Percentiles rank a stretch among this genome's conserved stretches.
These are phyloP conservation scores for Gentiana straminea DNA, from an alignment of 257 asterid genomes.

Conservation along the genomic window DNA sequence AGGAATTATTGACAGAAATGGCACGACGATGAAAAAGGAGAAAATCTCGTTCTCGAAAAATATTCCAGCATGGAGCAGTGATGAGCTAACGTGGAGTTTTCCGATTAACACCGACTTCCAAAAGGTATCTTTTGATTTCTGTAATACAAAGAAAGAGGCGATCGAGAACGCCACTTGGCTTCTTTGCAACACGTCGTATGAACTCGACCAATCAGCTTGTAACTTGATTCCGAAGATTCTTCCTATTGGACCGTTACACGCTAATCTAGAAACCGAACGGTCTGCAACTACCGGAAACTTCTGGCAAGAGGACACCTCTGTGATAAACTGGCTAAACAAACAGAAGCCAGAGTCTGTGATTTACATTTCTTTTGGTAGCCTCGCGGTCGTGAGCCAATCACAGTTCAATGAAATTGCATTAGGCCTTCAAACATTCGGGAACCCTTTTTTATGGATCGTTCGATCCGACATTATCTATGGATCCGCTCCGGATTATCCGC, in stretches of 20 bases:
- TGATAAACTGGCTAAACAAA: constrained; percentile 27
- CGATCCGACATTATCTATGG: constrained; percentile 26
- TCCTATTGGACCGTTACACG: constrained; percentile 23
- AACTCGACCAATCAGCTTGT: constrained; percentile 24
- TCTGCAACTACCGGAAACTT: constrained; percentile 2
- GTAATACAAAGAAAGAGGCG: neutral
- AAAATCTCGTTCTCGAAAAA: neutral
- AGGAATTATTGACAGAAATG: constrained; percentile 11
- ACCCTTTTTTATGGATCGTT: constrained; percentile 35
- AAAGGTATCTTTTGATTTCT: neutral
- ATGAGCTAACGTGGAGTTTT: constrained; percentile 4
- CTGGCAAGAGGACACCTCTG: constrained; percentile 22
- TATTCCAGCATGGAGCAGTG: constrained; percentile 1
- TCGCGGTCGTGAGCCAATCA: constrained; percentile 24
- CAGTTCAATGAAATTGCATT: constrained; percentile 32
- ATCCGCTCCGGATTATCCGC: constrained; percentile 15
- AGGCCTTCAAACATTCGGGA: constrained; percentile 34
- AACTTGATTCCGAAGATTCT: constrained; percentile 14
- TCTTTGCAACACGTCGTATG: constrained; percentile 10
- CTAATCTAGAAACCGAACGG: neutral
- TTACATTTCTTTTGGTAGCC: constrained; percentile 39
- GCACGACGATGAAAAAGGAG: constrained; percentile 6
- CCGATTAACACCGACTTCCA: neutral
- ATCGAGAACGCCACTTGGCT: neutral
- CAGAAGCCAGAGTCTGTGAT: constrained; percentile 23